Percentiles rank a stretch among this genome's conserved stretches.
These are phyloP conservation scores for Arctostaphylos glauca DNA, from an alignment of 148 eudicot species.

Conservation along the genomic window DNA sequence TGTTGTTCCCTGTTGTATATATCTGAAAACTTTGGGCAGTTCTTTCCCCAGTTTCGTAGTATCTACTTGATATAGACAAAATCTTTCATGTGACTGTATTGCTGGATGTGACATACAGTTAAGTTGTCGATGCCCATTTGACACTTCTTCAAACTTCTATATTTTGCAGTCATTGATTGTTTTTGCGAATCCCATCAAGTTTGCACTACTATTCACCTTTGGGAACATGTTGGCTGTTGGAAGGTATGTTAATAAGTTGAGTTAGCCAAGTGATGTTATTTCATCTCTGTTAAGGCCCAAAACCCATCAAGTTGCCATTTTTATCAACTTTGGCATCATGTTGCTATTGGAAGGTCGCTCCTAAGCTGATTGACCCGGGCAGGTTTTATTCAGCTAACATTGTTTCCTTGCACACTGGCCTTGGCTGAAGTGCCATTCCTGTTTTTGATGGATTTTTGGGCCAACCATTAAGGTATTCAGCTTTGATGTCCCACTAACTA, in stretches of 20 bases:
- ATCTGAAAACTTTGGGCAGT: neutral
- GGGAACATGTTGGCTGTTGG: conserved; percentile 90
- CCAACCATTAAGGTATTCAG: too few relatives aligned
- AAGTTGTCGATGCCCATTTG: neutral
- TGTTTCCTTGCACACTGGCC: neutral
- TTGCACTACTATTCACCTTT: conserved; percentile 83
- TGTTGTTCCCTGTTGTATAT: neutral
- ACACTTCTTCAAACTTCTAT: conserved; percentile 5
- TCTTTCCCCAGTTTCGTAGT: neutral
- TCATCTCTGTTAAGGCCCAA: neutral
- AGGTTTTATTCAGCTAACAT: conserved; percentile 5
- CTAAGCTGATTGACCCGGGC: neutral
- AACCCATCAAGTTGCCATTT: neutral
- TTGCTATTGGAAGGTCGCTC: conserved; percentile 4
- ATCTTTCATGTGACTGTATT: too few relatives aligned
- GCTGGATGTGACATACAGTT: too few relatives aligned
- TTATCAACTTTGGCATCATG: neutral
- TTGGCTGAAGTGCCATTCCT: neutral
- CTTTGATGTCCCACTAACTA: too few relatives aligned
- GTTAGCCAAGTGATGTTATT: too few relatives aligned
- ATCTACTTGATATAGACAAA: neutral
- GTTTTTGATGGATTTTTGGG: neutral
- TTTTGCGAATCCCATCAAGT: conserved; percentile 77
- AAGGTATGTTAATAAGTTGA: conserved; percentile 46
- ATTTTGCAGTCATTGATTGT: conserved; percentile 69